phyloP scores from a whole-genome alignment of 108 stramenopile species.

The Craspedostauros australis region DNA sequence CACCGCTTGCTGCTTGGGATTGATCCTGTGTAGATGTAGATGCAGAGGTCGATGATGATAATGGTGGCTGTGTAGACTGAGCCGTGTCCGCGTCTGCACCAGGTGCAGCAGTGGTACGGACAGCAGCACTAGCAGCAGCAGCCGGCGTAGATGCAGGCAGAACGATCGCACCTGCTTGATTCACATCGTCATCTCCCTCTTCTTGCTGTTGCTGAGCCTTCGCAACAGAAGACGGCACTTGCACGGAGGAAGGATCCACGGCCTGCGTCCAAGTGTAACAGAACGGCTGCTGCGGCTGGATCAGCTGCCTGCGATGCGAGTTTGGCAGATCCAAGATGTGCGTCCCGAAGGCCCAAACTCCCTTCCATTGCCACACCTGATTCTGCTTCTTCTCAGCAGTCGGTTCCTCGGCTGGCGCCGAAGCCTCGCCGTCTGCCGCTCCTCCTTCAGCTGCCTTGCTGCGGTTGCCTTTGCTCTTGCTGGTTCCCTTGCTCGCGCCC shows the following conservation, averaged over 20 bases:
- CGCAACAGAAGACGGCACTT: slow-evolving; percentile 30
- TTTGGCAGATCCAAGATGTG: slow-evolving; percentile 9
- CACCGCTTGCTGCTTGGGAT: background rate
- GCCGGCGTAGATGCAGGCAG: background rate
- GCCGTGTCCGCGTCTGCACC: background rate
- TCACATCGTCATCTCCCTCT: background rate
- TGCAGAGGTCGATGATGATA: background rate
- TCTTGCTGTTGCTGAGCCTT: background rate
- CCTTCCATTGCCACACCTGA: slow-evolving; percentile 54
- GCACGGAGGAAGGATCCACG: slow-evolving; percentile 32
- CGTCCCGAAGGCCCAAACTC: slow-evolving; percentile 63
- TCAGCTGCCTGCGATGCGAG: background rate
- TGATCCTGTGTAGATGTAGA: background rate
- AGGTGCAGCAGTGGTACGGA: background rate
- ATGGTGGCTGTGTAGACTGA: background rate
- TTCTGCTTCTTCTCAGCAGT: background rate
- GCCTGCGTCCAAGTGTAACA: slow-evolving; percentile 32
- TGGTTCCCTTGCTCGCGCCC: no score
- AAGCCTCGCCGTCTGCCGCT: no score
- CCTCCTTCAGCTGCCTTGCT: no score
- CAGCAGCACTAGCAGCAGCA: background rate
- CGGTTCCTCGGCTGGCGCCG: no score
- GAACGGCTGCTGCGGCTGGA: slow-evolving; percentile 33
- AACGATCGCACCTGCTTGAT: background rate
- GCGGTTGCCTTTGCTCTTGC: no score